Base-by-base conservation (phyloP, 2,329 filamentous ascomycete genomes). In the Didymella sp. region DNA sequence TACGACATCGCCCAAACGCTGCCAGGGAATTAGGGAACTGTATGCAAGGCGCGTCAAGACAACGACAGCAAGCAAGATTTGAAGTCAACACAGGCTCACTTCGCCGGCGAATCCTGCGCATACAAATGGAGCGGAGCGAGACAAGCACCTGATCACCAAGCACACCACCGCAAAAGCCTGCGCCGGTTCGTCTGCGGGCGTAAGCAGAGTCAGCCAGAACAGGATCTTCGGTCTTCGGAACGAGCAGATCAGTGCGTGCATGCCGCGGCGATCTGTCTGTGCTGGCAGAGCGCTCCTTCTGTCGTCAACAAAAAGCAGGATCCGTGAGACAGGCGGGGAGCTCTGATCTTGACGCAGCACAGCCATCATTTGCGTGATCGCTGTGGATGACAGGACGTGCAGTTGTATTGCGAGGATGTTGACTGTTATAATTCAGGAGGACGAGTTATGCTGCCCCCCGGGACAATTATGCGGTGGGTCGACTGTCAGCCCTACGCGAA, bases 181-280 rank as follows among this genome's bases (percentile, higher is more conserved):
- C 28, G 42, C 21, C 43, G 31, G 35, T 37, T 44, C 25, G 41
- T 53, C 45, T 25, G 21, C 48, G 48, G 49, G 51, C 49, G 33
- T 44, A 37, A 56, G 47, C 43, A 59, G 38, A 60, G 35, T 43
- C 42, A 63, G 58, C 46, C 42, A 63, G 59, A 58, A 59, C 56
- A 56, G 53, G 63, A 53, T 58, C 48, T 21, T 45, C 56, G 47
- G 56, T 55, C 52, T 44, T 47, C 61, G 51, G 64, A 47, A 57
- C 37, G 43, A 57, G 49, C 37, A 63, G 64, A 66, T 67, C 64
- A 46, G 41, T 49, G 52, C 48, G 56, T 50, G 54, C 48, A 43
- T 49, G 44, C 45, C 41, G 35, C 47, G 52, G 55, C 50, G 58
- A 61, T 63, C 56, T 33, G 52, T 42, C 58, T 55, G 58, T 61